A percentile compares a stretch with the other conserved stretches of the same genome.
These are phyloP conservation scores for Wallacemonas sp. DNA, from an alignment of 208 protist genomes.

Conservation along the genomic window DNA sequence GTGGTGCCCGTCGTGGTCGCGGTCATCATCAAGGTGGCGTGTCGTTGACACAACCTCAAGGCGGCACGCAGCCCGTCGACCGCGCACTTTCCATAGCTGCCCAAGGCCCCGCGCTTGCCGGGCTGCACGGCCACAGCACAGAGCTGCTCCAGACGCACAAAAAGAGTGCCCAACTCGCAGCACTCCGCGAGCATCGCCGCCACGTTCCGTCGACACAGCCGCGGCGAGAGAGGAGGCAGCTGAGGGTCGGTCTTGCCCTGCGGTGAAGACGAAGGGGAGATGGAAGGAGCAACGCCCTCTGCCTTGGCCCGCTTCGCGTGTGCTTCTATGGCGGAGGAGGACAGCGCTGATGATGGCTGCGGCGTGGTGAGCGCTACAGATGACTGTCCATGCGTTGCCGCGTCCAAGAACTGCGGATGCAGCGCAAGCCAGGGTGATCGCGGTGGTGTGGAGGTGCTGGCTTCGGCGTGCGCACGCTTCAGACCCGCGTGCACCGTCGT, in stretches of 20 bases:
- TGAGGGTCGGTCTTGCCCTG: too few relatives aligned
- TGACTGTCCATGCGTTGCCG: neutral
- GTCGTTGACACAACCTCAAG: conserved; percentile 43
- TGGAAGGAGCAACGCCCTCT: neutral
- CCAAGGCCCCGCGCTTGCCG: conserved; percentile 46
- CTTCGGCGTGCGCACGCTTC: neutral
- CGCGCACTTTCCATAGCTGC: conserved; percentile 72
- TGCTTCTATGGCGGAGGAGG: too few relatives aligned
- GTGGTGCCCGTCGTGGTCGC: neutral
- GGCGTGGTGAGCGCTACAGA: neutral
- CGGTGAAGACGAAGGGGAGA: neutral
- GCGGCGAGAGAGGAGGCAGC: neutral
- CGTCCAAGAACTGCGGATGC: conserved; percentile 6
- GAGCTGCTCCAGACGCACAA: conserved; percentile 57
- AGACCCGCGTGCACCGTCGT: neutral
- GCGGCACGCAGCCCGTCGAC: conserved; percentile 48
- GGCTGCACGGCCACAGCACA: conserved; percentile 41
- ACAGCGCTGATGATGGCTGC: too few relatives aligned
- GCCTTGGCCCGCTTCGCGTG: neutral
- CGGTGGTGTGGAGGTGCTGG: neutral
- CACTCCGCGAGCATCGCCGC: conserved; percentile 62
- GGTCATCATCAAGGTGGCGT: conserved; percentile 20
- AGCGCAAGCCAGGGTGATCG: conserved; percentile 1
- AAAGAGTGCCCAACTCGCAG: conserved; percentile 70
- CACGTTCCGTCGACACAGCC: conserved; percentile 25